Base-by-base conservation (phyloP, 176 grass and related monocot species). In the Melocanna baccifera region DNA sequence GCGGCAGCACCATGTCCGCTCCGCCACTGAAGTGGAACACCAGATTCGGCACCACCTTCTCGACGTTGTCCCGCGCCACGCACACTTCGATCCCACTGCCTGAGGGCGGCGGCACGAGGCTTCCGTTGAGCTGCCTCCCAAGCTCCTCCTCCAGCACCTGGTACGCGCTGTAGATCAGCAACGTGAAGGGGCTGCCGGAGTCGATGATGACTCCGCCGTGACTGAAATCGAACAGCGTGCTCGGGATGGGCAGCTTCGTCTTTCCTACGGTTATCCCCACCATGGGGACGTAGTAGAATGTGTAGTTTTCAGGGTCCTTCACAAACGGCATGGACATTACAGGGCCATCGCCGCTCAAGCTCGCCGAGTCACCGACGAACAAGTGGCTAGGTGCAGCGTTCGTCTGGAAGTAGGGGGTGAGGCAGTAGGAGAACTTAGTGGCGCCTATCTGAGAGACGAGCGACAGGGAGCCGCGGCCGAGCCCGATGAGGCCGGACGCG, bases 401-500 rank as follows among this genome's bases (percentile, higher is more conserved):
- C 6, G 0, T 36, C 34, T 40, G 45, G 51, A 78, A 58, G 76
- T 80, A 86, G 0, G 57, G 76, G 1, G 84, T 65, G 45, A 65
- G 67, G 45, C 84, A 86, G 84, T 86, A 86, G n/a, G 84, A 73
- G 84, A 86, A 86, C 34, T 12, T 55, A 7, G 5, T 42, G 0
- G 48, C 77, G 23, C 68, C 69, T 18, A 51, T 34, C 77, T 86
- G 85, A 0, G 68, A 73, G 15, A 43, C 57, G 1, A 86, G 34
- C 12, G 85, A 81, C 1, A 86, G 68, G 1, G 2, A 2, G 46
- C 85, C 85, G 0, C 77, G 12, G 12, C 85, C 85, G 1, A 86
- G 68, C 34, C 77, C 77, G 16, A 80, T 41, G 32, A 86, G 58
- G 5, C 84, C 84, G 3, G 75, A 86, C 9, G 66, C 66, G 20